Evolutionary conservation across 106 monocot genomes (phyloP), one percentile per base, ranked within the genome.

Genomic region (Dioscorea alata): DNA sequence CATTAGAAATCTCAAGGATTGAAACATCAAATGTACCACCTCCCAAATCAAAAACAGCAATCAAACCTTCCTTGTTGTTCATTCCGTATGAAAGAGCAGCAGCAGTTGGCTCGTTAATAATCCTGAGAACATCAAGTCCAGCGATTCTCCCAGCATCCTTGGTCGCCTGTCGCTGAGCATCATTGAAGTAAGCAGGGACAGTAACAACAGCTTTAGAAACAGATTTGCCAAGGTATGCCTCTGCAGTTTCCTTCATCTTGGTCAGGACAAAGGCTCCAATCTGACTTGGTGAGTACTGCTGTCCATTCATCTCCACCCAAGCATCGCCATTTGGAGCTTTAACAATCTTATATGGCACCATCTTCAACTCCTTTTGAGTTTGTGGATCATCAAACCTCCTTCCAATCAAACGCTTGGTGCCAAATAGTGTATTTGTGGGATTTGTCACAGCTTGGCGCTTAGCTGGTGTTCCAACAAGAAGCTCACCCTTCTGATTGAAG

Each of bases 241-340:
- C 86, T 4, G 86, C 81, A 6, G 85, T 80, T 61, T 80, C 80
- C 57, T 80, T 80, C 80, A 80, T 80, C 57, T 80, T 80, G 33
- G 80, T 80, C 8, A 85, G 74, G 13, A 86, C 71, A 70, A 86
- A 86, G n/a, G 81, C 85, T 57, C 85, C 81, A 57, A 86, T 74
- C 19, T 86, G 85, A 33, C 88, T 88, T 0, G 92, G 92, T 0
- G 92, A 92, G 75, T 92, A 92, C 50, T 88, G 85, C 68, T 92
- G 85, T 15, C 92, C 92, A 53, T 75, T 86, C 80, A 85, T 76
- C 63, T 92, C 88, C 10, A 92, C 88, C 92, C 92, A 92, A 42
- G 92, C 92, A 78, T 92, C 92, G 15, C 91, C 91, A 62, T 80
- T 91, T 1, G 87, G 75, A 1, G 85, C 92, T 59, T 81, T 88